Conservation (phyloP, 345 rosid species). For the Salix suchowensis region DNA sequence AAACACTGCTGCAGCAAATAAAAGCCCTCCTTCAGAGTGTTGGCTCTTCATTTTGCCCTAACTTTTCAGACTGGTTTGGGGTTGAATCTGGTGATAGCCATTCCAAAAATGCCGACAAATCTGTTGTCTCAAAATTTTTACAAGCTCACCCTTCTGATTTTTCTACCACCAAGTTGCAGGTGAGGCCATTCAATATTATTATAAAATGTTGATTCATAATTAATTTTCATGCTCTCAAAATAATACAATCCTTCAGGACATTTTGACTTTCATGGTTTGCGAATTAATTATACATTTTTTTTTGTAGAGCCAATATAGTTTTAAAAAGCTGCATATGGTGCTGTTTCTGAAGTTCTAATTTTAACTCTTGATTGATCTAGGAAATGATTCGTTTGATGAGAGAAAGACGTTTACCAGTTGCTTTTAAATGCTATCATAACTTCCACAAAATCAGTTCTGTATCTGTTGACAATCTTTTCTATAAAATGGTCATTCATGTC, state of each 20-base stretch:
- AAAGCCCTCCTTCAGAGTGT: constrained; percentile 70
- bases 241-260: no score
- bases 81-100: constrained; percentile 43
- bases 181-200: constrained; percentile 13
- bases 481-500: constrained; percentile 91
- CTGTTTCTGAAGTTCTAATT: neutral
- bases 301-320: neutral
- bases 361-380: constrained; percentile 33
- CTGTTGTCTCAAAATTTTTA: constrained; percentile 73
- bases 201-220: neutral
- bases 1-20: constrained; percentile 64
- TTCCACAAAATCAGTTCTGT: constrained; percentile 56
- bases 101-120: constrained; percentile 72
- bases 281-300: no score
- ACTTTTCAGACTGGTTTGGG: constrained; percentile 74
- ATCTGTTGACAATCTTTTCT: constrained; percentile 70
- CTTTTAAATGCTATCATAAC: constrained; percentile 88
- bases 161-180: constrained; percentile 85
- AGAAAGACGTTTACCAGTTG: constrained; percentile 71
- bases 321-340: neutral
- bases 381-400: constrained; percentile 85
- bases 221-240: neutral
- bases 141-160: constrained; percentile 81
- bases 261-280: no score
- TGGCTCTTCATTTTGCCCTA: constrained; percentile 77